A percentile compares a stretch with the other conserved stretches of the same genome.
phyloP scores from a whole-genome alignment of 495 filamentous ascomycete species.

The Aspergillus egyptiacus region DNA sequence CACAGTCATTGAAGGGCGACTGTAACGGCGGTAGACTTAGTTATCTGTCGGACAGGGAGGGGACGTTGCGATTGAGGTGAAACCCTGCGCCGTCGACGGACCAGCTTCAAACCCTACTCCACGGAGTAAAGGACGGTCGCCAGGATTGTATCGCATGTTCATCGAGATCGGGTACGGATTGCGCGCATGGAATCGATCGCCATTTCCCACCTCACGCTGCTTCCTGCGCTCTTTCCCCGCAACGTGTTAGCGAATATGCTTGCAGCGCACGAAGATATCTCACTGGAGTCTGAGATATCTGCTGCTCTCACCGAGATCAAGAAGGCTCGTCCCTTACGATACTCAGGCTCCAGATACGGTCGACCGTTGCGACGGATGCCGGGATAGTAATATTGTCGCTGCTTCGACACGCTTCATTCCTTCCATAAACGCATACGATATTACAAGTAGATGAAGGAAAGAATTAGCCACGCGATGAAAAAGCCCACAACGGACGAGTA shows the following conservation, averaged over 20 bases:
- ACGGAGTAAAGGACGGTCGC: conserved; percentile 5
- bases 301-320: neutral
- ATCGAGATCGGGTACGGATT: neutral
- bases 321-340: conserved; percentile 1
- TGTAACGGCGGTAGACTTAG: conserved; percentile 8
- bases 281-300: too few relatives aligned
- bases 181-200: conserved; percentile 13
- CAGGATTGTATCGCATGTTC: neutral
- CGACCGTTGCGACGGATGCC: neutral
- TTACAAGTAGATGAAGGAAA: too few relatives aligned
- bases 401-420: too few relatives aligned
- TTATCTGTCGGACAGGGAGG: conserved; percentile 32
- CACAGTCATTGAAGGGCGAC: neutral
- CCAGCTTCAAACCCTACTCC: conserved; percentile 6
- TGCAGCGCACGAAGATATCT: neutral
- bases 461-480: too few relatives aligned
- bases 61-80: conserved; percentile 36
- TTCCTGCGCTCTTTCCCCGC: conserved; percentile 10
- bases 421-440: too few relatives aligned
- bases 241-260: neutral
- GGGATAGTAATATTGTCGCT: too few relatives aligned
- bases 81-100: conserved; percentile 20
- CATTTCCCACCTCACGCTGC: conserved; percentile 6
- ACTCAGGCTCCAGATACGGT: conserved; percentile 8
- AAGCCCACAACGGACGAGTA: too few relatives aligned